These are phyloP conservation scores for Ettlia oleoabundans DNA, from an alignment of 139 green algal genomes.

Conservation along the genomic window DNA sequence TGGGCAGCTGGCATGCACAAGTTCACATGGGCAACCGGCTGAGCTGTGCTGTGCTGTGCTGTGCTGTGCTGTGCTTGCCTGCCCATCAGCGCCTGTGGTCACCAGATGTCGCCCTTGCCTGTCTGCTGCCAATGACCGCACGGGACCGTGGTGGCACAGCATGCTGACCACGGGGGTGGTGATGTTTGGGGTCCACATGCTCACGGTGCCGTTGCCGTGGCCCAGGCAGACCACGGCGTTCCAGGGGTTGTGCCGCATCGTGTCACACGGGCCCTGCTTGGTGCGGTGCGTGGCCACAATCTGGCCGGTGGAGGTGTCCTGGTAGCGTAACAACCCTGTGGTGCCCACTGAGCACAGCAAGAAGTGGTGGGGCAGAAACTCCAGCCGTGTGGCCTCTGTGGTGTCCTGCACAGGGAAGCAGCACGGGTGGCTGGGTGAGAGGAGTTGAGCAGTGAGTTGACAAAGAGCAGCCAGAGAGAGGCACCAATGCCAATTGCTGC, in stretches of 20 bases:
- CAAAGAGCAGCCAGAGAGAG: too few relatives aligned
- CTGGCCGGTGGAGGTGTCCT: conserved; percentile 94
- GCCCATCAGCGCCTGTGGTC: conserved; percentile 86
- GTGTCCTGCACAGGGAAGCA: too few relatives aligned
- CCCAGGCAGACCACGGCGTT: conserved; percentile 90
- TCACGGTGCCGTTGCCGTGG: conserved; percentile 89
- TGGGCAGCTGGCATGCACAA: too few relatives aligned
- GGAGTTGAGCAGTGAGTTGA: too few relatives aligned
- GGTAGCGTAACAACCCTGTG: conserved; percentile 84
- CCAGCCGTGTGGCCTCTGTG: conserved; percentile 62
- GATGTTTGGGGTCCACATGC: conserved; percentile 98
- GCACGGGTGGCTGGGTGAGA: too few relatives aligned
- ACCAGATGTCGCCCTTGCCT: conserved; percentile 80
- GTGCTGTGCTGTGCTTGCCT: conserved; percentile 42
- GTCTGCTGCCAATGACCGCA: conserved; percentile 83
- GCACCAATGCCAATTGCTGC: too few relatives aligned
- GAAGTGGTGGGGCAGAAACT: conserved; percentile 98
- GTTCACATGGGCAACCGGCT: too few relatives aligned
- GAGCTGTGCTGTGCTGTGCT: not conserved
- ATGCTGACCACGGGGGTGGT: conserved; percentile 86
- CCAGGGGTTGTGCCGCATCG: conserved; percentile 88
- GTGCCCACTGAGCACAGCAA: conserved; percentile 87
- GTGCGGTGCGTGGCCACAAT: conserved; percentile 89
- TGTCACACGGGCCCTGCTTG: conserved; percentile 76
- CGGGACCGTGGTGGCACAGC: conserved; percentile 89